These are phyloP conservation scores for Tulasnella sp. DNA, from an alignment of 768 basidiomycete species.

Conservation along the genomic window DNA sequence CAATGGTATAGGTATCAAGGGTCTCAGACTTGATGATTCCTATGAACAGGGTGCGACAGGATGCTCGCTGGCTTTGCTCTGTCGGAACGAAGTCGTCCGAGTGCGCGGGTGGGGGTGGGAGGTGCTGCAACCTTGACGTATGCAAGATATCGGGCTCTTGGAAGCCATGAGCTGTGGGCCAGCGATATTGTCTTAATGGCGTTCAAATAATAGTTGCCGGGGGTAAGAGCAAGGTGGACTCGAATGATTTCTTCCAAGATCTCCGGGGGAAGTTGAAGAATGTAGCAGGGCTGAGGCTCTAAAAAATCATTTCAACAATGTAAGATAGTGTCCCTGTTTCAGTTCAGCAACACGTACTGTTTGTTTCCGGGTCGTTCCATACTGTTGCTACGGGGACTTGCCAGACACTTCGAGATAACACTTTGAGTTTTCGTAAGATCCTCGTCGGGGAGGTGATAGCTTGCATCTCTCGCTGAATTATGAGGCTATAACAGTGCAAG, in stretches of 20 bases:
- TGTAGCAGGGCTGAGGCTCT: neutral
- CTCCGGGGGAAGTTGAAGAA: neutral
- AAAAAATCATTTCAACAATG: neutral
- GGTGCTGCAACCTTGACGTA: neutral
- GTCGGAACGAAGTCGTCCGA: neutral
- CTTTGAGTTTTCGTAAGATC: neutral
- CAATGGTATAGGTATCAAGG: neutral
- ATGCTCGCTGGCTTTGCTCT: neutral
- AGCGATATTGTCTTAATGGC: neutral
- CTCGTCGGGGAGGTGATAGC: neutral
- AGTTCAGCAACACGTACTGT: neutral
- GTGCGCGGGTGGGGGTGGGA: neutral
- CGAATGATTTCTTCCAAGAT: slow-evolving; percentile 1
- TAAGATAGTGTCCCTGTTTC: neutral
- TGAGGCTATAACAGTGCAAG: neutral
- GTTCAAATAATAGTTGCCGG: neutral
- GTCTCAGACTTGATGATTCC: neutral
- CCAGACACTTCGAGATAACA: neutral
- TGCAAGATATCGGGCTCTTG: neutral
- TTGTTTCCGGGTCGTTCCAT: neutral
- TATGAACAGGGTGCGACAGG: neutral
- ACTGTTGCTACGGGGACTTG: neutral
- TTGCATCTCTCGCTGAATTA: neutral
- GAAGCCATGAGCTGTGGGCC: neutral
- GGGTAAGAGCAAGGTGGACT: neutral